phyloP scores from a whole-genome alignment of 2,329 filamentous ascomycete species.

The Huntiella savannae region DNA sequence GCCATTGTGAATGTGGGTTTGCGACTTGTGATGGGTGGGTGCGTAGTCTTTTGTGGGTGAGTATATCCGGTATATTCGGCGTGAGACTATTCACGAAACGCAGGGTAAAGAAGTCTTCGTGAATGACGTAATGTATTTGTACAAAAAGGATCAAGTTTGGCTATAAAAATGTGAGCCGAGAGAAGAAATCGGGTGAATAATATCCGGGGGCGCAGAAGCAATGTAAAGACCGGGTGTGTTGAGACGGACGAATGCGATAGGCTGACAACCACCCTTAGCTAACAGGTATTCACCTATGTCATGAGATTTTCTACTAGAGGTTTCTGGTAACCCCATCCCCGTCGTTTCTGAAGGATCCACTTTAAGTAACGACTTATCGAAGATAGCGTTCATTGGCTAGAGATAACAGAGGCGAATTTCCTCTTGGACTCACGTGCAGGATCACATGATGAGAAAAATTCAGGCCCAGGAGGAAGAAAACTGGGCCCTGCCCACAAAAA shows the following conservation, averaged over 20 bases:
- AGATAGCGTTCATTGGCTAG: conserved; percentile 3
- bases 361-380: conserved; percentile 1
- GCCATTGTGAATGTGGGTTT: conserved; percentile 18
- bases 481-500: conserved; percentile 8
- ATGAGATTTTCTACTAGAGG: conserved; percentile 6
- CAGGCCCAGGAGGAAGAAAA: conserved; percentile 6
- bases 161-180: neutral
- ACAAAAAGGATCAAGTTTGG: neutral
- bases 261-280: no score
- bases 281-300: conserved; percentile 3
- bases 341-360: conserved; percentile 2
- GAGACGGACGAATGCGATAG: no score
- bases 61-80: neutral
- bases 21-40: neutral
- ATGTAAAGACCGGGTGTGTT: no score
- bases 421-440: conserved; percentile 8
- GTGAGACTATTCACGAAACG: neutral
- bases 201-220: no score
- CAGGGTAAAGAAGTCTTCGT: neutral
- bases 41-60: neutral
- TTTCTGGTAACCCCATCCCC: conserved; percentile 2
- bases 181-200: neutral
- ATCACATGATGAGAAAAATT: neutral
- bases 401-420: conserved; percentile 4
- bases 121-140: neutral